Base-by-base conservation (phyloP, 73 alveolate species). In the Blepharisma japonicum region DNA sequence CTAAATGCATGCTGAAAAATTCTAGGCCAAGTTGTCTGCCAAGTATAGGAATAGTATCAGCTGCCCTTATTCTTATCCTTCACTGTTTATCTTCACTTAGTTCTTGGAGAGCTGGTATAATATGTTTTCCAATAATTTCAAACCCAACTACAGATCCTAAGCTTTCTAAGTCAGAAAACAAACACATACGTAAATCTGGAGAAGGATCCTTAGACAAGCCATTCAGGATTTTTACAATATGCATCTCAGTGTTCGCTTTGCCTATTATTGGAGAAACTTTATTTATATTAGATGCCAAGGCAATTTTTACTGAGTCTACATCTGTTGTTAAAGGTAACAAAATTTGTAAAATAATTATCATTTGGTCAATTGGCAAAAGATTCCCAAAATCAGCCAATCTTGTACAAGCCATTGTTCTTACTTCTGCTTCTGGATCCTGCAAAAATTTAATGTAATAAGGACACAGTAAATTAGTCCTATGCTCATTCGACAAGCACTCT, bases 21-120 rank as follows among this genome's bases (percentile, higher is more conserved):
- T 79, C 83, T 74, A 89, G 91, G 48, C 96, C 94, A 78, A 94
- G 90, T 50, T 80, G 87, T 68, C 81, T 87, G 49, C 94, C 97
- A 8, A 93, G 80, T 54, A 86, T 61, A 11, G 98, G 98, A 83
- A 91, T 83, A 48, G 79, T 79, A 68, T 94, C 91, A 25, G 87
- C 91, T 53, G 91, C 90, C 67, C 87, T 71, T 61, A 91, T 71
- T 81, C 90, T 91, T 66, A 84, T 79, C 71, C 98, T 80, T 97
- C 98, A 94, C 77, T 91, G 87, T 82, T 94, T 94, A 78, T 91
- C 96, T 45, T 84, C 71, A 6, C 90, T 50, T 42, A 93, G 87
- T 55, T 91, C 96, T 2, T 81, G 53, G 61, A 93, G 66, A 18
- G 96, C 92, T 20, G 98, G 97, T 77, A 93, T 80, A 66, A 93